Evolutionary conservation across 441 rosid genomes (phyloP).

Genomic region (Populus hybrid): DNA sequence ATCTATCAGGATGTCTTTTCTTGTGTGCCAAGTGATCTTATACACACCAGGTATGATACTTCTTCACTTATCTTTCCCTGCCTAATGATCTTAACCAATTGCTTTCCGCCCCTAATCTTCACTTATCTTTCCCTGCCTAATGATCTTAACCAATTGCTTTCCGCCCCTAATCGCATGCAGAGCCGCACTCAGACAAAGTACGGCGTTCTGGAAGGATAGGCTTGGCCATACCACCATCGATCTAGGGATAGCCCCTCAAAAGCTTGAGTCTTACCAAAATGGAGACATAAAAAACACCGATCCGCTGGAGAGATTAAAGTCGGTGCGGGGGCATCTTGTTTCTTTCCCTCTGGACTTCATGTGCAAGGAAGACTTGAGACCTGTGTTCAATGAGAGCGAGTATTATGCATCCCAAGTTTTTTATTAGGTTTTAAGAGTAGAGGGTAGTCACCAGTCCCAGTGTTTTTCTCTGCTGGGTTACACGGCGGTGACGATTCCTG

Average conservation of each 20-base stretch:
- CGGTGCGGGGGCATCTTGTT: constrained; percentile 86
- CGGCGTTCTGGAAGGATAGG: constrained; percentile 72
- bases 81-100: too few species aligned
- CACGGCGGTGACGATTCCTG: neutral
- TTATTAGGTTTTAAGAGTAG: constrained; percentile 38
- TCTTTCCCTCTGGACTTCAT: constrained; percentile 93
- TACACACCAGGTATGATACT: constrained; percentile 69
- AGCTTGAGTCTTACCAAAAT: constrained; percentile 62
- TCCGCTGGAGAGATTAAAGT: constrained; percentile 65
- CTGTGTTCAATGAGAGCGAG: constrained; percentile 92
- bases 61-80: neutral
- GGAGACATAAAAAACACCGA: constrained; percentile 60
- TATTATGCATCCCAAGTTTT: constrained; percentile 97
- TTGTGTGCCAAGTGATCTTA: constrained; percentile 89
- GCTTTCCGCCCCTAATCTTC: too few species aligned
- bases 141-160: neutral
- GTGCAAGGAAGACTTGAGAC: constrained; percentile 95
- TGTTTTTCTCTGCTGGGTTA: neutral
- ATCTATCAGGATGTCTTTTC: constrained; percentile 94
- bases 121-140: neutral
- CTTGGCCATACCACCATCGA: constrained; percentile 91
- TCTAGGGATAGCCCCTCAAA: constrained; percentile 82
- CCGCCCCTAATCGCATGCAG: constrained; percentile 33
- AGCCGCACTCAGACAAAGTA: constrained; percentile 70
- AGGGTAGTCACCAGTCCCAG: constrained; percentile 2